Percentiles rank a stretch among this genome's conserved stretches.
phyloP scores from a whole-genome alignment of 2,329 filamentous ascomycete species.

The Penicillium sp. region DNA sequence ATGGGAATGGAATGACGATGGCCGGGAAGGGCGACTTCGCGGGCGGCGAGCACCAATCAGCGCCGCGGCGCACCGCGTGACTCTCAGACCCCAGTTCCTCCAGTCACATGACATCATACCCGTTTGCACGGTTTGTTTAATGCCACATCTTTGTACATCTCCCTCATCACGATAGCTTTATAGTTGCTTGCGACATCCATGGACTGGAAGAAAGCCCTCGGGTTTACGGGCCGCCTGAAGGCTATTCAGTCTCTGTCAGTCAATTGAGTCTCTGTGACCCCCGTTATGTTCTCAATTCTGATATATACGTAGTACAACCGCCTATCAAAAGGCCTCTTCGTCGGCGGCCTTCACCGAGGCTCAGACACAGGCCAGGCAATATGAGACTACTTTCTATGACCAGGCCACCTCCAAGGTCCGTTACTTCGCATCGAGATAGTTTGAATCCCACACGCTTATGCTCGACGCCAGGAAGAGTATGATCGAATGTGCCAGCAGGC shows the following conservation, averaged over 20 bases:
- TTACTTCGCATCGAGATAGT: not conserved
- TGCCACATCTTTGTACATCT: not conserved
- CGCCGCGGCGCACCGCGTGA: not conserved
- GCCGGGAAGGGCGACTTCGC: slow-evolving; percentile 2
- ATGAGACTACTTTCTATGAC: slow-evolving; percentile 59
- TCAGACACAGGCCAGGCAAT: slow-evolving; percentile 63
- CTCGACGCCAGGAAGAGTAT: slow-evolving; percentile 59
- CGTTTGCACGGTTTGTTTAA: slow-evolving; percentile 26
- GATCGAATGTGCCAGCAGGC: slow-evolving; percentile 47
- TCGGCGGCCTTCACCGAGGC: slow-evolving; percentile 53
- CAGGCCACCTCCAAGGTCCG: slow-evolving; percentile 43
- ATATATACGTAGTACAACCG: slow-evolving; percentile 48
- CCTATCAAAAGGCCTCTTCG: slow-evolving; percentile 52
- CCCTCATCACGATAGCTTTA: not conserved
- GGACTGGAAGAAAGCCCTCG: slow-evolving; percentile 58
- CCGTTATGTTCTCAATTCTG: slow-evolving; percentile 9
- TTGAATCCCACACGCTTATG: slow-evolving; percentile 21
- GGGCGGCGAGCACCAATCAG: slow-evolving; percentile 2
- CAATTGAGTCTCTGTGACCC: not conserved
- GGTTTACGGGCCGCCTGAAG: slow-evolving; percentile 65
- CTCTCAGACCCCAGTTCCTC: not conserved
- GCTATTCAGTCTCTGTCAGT: slow-evolving; percentile 67
- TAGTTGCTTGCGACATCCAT: slow-evolving; percentile 1
- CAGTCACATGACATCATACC: slow-evolving; percentile 28
- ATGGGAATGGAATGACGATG: slow-evolving; percentile 31